Conservation (phyloP, 192 early-diverging fungal species). For the Pilaira anomala region DNA sequence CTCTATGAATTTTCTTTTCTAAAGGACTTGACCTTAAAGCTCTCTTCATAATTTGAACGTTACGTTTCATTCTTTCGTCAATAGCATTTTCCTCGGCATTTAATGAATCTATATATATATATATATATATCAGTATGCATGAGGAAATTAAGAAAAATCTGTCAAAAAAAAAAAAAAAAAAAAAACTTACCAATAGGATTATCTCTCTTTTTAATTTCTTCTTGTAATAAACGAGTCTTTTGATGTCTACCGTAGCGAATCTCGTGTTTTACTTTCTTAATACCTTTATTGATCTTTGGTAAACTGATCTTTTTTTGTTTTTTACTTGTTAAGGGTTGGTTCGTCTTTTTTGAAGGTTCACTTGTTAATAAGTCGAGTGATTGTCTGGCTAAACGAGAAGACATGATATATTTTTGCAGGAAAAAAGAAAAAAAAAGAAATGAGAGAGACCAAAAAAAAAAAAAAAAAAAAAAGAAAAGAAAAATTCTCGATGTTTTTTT, state of each 20-base stretch:
- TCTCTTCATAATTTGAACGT: slow-evolving; percentile 14
- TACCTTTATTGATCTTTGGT: slow-evolving; percentile 41
- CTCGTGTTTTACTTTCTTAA: slow-evolving; percentile 47
- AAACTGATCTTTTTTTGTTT: slow-evolving; percentile 10
- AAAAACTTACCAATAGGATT: slow-evolving; percentile 39
- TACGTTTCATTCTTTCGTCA: slow-evolving; percentile 13
- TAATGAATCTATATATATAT: background rate
- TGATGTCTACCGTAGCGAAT: slow-evolving; percentile 41
- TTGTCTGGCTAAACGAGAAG: slow-evolving; percentile 15
- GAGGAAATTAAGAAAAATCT: background rate
- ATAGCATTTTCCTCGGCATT: slow-evolving; percentile 6
- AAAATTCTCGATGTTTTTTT: background rate
- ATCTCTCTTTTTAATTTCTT: slow-evolving; percentile 35
- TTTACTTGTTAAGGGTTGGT: background rate
- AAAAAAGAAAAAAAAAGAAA: too few relatives aligned
- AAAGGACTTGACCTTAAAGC: slow-evolving; percentile 10
- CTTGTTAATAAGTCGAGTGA: slow-evolving; percentile 12
- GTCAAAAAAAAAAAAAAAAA: background rate
- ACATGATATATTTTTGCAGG: slow-evolving; percentile 1
- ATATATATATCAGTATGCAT: too few relatives aligned
- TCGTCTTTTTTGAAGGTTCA: background rate
- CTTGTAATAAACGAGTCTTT: slow-evolving; percentile 21
- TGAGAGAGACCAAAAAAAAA: background rate
- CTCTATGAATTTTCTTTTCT: slow-evolving; percentile 17
- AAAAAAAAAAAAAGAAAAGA: background rate